These are phyloP conservation scores for Euclidium syriacum DNA, from an alignment of 345 rosid species.

Conservation along the genomic window DNA sequence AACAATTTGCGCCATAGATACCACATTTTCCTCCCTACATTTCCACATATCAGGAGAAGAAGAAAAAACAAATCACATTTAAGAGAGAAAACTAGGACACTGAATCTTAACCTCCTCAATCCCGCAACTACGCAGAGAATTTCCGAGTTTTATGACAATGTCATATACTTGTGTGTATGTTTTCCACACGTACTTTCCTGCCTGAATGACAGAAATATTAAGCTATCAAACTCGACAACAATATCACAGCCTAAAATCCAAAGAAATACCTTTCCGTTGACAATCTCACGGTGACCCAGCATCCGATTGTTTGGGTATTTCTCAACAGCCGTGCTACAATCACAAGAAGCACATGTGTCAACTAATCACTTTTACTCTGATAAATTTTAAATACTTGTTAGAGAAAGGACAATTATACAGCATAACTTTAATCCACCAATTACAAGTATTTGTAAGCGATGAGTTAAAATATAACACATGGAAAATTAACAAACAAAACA, in stretches of 20 bases:
- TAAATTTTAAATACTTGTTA: neutral
- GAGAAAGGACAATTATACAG: neutral
- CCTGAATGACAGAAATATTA: constrained; percentile 31
- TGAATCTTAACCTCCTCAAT: constrained; percentile 43
- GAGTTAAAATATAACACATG: too few relatives aligned
- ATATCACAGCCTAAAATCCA: neutral
- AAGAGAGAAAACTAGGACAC: neutral
- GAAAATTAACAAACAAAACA: too few relatives aligned
- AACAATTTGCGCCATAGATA: constrained; percentile 64
- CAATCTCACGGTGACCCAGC: constrained; percentile 73
- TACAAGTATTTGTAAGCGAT: neutral
- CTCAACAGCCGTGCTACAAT: constrained; percentile 61
- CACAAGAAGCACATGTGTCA: neutral
- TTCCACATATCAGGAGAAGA: neutral
- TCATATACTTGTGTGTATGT: constrained; percentile 69
- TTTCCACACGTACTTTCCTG: constrained; percentile 69
- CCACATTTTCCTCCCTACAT: constrained; percentile 75
- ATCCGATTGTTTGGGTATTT: constrained; percentile 58
- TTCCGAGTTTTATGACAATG: constrained; percentile 63
- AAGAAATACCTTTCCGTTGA: constrained; percentile 50
- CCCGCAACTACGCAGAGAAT: constrained; percentile 64
- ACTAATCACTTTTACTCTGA: neutral
- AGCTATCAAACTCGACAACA: neutral
- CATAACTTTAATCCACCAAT: neutral
- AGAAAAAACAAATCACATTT: neutral